Percentiles rank a stretch among this genome's conserved stretches.
Evolutionary conservation across 1,284 basidiomycete species (phyloP).

Genomic region (Tylopilus sp.): DNA sequence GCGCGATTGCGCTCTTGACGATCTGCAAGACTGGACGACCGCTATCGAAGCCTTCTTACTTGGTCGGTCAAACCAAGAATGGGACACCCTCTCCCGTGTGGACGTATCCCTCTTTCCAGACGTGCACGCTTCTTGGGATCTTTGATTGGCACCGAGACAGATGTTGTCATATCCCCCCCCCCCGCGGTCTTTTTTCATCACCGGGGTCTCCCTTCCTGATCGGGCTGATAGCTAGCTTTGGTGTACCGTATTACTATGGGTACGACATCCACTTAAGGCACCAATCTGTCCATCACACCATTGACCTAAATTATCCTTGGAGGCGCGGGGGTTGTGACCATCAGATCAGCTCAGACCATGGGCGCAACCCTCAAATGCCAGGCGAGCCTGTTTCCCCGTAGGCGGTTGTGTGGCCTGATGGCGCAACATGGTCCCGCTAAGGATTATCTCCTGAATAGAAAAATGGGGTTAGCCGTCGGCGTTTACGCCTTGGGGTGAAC

Average conservation of each 20-base stretch:
- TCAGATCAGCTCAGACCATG: not conserved
- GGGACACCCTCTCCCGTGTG: conserved; percentile 17
- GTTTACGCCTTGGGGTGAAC: too few relatives aligned
- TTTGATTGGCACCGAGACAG: conserved; percentile 15
- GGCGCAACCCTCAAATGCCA: too few relatives aligned
- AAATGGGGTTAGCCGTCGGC: too few relatives aligned
- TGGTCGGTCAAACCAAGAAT: conserved; percentile 13
- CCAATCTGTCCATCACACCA: too few relatives aligned
- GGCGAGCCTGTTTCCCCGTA: too few relatives aligned
- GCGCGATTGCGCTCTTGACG: conserved; percentile 32
- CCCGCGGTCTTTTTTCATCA: not conserved
- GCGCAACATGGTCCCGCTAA: too few relatives aligned
- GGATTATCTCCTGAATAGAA: too few relatives aligned
- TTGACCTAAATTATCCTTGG: too few relatives aligned
- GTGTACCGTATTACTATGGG: too few relatives aligned
- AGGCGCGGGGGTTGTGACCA: too few relatives aligned
- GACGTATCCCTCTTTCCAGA: conserved; percentile 16
- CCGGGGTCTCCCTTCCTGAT: not conserved
- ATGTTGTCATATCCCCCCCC: not conserved
- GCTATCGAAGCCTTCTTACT: conserved; percentile 23
- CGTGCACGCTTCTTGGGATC: conserved; percentile 21
- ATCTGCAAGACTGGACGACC: conserved; percentile 27
- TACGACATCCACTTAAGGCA: not conserved
- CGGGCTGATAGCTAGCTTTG: not conserved
- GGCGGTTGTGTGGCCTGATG: too few relatives aligned